These are phyloP conservation scores for Stemphylium beticola DNA, from an alignment of 2,329 filamentous ascomycete species.

Conservation along the genomic window DNA sequence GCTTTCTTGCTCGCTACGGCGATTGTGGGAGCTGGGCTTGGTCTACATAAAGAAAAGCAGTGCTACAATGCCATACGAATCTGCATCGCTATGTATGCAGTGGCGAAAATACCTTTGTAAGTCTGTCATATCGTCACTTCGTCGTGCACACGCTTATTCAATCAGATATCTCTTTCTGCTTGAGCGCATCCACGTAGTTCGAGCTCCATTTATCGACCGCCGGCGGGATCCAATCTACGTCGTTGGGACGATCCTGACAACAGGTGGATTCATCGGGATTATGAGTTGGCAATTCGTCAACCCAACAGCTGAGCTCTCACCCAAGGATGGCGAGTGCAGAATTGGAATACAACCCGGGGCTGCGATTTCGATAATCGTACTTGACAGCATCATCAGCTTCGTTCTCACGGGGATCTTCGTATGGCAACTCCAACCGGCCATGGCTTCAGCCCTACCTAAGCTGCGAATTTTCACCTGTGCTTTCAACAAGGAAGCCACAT, in stretches of 20 bases:
- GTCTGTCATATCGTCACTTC: neutral
- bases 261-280: conserved; percentile 29
- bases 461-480: neutral
- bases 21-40: conserved; percentile 36
- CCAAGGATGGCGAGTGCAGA: conserved; percentile 36
- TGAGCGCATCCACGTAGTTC: conserved; percentile 47
- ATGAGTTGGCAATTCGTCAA: conserved; percentile 28
- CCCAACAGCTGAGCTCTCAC: conserved; percentile 35
- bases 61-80: conserved; percentile 44
- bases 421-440: conserved; percentile 38
- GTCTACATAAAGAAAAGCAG: conserved; percentile 27
- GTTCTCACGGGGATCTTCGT: conserved; percentile 45
- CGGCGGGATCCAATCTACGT: conserved; percentile 42
- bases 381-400: conserved; percentile 45
- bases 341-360: conserved; percentile 44
- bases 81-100: conserved; percentile 46
- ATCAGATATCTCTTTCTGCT: conserved; percentile 46
- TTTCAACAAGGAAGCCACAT: neutral
- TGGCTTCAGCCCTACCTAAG: conserved; percentile 6
- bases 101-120: conserved; percentile 38
- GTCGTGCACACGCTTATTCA: neutral
- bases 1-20: conserved; percentile 37
- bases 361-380: conserved; percentile 37
- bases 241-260: conserved; percentile 25
- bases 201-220: conserved; percentile 37